Evolutionary conservation across 179 eudicot genomes (phyloP), one percentile per base, ranked within the genome.

Genomic region (Pouteria campechiana): DNA sequence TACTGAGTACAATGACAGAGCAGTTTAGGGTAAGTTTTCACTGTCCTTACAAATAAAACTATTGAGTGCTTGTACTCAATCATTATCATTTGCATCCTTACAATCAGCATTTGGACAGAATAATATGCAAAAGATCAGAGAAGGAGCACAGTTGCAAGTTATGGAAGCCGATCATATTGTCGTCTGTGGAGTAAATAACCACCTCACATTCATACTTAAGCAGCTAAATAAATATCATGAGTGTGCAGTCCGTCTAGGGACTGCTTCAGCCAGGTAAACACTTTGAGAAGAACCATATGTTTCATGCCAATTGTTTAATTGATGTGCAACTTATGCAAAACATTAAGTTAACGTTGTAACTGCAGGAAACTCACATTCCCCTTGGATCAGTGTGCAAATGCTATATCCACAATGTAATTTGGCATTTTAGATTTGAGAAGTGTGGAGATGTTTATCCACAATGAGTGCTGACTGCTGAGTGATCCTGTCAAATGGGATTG

Each of bases 1-100:
- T 90, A 24, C 63, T 90, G 68, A 83, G 98, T 85, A 90, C 96
- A 3, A 90, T 82, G 98, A 76, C 98, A 6, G 98, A 90, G 60
- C 96, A 90, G 61, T 79, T 86, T 56, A 82, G 98, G 74, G 98
- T 87, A 81, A 68, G 76, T 32, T 62, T 33, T 50, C 41, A 10
- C n/a, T n/a, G n/a, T n/a, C n/a, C n/a, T n/a, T n/a, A n/a, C n/a
- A n/a, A n/a, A n/a, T n/a, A n/a, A n/a, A n/a, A n/a, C n/a, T n/a
- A n/a, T n/a, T n/a, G n/a, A n/a, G n/a, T n/a, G n/a, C n/a, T n/a
- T n/a, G n/a, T n/a, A n/a, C n/a, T n/a, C n/a, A n/a, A n/a, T n/a
- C n/a, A n/a, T n/a, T n/a, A n/a, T 23, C 15, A n/a, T 48, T 43
- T 60, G 46, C 32, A 56, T 27, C 33, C 36, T 21, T 43, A 48